Conservation (phyloP, 768 basidiomycete genomes). For the Lepiota venenata region DNA sequence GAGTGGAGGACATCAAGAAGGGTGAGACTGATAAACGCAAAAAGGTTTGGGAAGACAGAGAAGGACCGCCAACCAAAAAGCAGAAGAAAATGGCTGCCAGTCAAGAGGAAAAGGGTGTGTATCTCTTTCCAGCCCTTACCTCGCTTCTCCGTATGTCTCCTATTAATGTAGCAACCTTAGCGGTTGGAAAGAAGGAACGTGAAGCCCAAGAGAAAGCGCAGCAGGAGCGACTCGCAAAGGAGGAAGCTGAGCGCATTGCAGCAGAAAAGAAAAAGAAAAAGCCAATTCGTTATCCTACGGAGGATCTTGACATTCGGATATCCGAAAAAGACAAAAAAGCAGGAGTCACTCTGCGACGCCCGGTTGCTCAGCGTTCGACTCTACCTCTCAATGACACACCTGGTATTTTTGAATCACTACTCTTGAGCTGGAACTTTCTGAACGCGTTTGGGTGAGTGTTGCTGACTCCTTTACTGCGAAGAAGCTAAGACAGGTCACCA, state of each 20-base stretch:
- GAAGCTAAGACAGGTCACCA: slow-evolving; percentile 26
- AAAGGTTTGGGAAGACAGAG: slow-evolving; percentile 87
- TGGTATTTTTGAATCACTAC: slow-evolving; percentile 74
- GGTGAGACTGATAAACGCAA: slow-evolving; percentile 92
- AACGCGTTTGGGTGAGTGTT: slow-evolving; percentile 83
- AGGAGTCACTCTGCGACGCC: slow-evolving; percentile 65
- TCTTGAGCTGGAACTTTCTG: slow-evolving; percentile 93
- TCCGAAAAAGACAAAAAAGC: slow-evolving; percentile 82
- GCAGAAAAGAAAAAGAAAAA: slow-evolving; percentile 87
- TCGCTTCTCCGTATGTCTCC: slow-evolving; percentile 8
- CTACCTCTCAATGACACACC: slow-evolving; percentile 69
- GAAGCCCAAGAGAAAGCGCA: slow-evolving; percentile 71
- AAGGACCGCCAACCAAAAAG: slow-evolving; percentile 77
- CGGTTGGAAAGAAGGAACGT: slow-evolving; percentile 62
- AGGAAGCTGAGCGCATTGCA: slow-evolving; percentile 67
- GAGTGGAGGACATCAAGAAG: slow-evolving; percentile 77
- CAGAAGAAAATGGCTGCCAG: slow-evolving; percentile 74
- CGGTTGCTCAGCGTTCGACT: slow-evolving; percentile 54
- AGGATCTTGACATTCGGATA: slow-evolving; percentile 82
- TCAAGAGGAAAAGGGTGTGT: slow-evolving; percentile 71
- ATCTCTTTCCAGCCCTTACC: not conserved
- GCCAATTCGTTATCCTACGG: slow-evolving; percentile 88
- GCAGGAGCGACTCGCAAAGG: slow-evolving; percentile 59
- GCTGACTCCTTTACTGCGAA: slow-evolving; percentile 3
- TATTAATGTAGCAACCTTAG: slow-evolving; percentile 21